Base-by-base conservation (phyloP, 192 early-diverging fungal genomes). In the Coemansia sp. region DNA sequence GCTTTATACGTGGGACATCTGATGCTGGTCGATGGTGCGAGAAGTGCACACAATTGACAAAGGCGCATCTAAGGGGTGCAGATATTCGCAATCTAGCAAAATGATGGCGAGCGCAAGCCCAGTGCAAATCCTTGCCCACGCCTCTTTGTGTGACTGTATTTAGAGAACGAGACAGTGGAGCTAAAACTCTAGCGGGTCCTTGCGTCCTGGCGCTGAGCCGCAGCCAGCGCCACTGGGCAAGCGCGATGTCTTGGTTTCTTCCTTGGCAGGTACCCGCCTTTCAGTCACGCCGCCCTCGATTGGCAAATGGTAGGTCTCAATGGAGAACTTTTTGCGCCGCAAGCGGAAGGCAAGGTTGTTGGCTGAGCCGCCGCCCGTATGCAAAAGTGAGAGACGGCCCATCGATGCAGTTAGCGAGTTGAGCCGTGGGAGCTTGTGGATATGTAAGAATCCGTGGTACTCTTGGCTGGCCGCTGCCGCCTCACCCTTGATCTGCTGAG, bases 251-350 rank as follows among this genome's bases (percentile, higher is more conserved):
- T 76, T 73, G 27, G 61, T 15, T 3, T 77, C 69, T 15, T 76
- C 75, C n/a, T 63, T 38, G 27, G 67, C 67, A 2, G 81, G 76
- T 19, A 78, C 72, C 19, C 89, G 77, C 45, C 91, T 75, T 57
- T 91, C 87, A 17, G 83, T 85, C 0, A 92, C 91, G 36, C 94
- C 94, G 44, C 89, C 91, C 69, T 99, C 97, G 7, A 95, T 94
- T n/a, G 97, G 97, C 57, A 99, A 80, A 72, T 93, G 90, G 72
- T 96, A 95, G 0, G 94, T 91, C 67, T 97, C 95, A 29, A 99
- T 92, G 8, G 87, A 84, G 82, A 99, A 99, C 67, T 92, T 85
- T 74, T 97, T 98, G 63, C 97, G 79, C 37, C 95, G 71, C 27
- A 92, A 87, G 62, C 91, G 93, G 84, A 99, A 99, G 25, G 89